phyloP scores from a whole-genome alignment of 2,329 filamentous ascomycete genomes.

The Esteya vermicola region DNA sequence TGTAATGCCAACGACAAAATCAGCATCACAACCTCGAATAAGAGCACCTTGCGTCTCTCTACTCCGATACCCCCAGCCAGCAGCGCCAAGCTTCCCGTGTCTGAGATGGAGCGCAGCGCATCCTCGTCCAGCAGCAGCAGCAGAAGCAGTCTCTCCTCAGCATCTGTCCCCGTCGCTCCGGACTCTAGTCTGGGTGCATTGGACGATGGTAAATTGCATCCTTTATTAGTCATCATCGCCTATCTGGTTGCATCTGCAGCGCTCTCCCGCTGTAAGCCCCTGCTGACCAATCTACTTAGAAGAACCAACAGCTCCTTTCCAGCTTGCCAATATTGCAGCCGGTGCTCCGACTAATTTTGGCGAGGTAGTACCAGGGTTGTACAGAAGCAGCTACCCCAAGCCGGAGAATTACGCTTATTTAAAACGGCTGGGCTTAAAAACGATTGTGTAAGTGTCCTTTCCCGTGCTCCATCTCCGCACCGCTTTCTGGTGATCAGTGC shows the following conservation, averaged over 20 bases:
- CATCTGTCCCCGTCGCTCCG: conserved; percentile 3
- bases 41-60: too few species aligned
- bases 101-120: not conserved
- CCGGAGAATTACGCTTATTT: conserved; percentile 58
- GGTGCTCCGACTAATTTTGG: conserved; percentile 58
- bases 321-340: conserved; percentile 9
- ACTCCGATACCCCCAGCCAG: too few species aligned
- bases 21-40: too few species aligned
- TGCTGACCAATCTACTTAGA: not conserved
- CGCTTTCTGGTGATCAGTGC: not conserved
- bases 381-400: conserved; percentile 69
- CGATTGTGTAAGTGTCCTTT: conserved; percentile 50
- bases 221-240: not conserved
- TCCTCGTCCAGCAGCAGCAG: not conserved
- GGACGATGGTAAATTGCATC: conserved; percentile 1
- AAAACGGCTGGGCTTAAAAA: conserved; percentile 54
- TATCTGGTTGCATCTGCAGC: too few species aligned
- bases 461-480: not conserved
- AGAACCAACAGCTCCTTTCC: not conserved
- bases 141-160: conserved; percentile 8
- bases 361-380: conserved; percentile 58
- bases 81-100: too few species aligned
- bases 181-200: not conserved
- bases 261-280: not conserved
- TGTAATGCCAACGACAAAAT: too few species aligned